phyloP scores from a whole-genome alignment of 768 basidiomycete species.

The Termitomyces sp. region DNA sequence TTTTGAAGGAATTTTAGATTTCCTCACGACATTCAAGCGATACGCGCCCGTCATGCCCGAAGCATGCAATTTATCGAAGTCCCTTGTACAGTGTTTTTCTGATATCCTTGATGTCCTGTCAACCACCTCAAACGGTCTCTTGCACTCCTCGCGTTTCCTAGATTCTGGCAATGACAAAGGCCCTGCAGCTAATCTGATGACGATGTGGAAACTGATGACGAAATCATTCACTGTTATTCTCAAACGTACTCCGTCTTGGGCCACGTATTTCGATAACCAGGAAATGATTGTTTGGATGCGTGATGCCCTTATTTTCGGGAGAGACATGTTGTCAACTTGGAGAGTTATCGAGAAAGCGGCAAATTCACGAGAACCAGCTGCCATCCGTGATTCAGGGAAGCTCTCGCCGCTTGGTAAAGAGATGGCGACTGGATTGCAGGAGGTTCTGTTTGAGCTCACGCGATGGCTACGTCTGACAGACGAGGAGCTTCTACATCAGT shows the following conservation, averaged over 20 bases:
- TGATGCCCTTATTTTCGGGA: slow-evolving; percentile 91
- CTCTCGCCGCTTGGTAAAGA: slow-evolving; percentile 59
- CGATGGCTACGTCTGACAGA: slow-evolving; percentile 93
- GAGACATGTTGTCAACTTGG: slow-evolving; percentile 81
- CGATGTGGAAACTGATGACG: slow-evolving; percentile 83
- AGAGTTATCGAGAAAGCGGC: slow-evolving; percentile 73
- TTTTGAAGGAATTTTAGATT: slow-evolving; percentile 67
- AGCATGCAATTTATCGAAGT: slow-evolving; percentile 84
- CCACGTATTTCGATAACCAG: slow-evolving; percentile 70
- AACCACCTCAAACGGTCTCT: slow-evolving; percentile 62
- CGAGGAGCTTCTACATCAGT: slow-evolving; percentile 85
- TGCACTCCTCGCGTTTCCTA: slow-evolving; percentile 54
- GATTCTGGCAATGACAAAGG: slow-evolving; percentile 37
- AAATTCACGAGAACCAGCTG: slow-evolving; percentile 27
- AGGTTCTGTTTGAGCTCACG: slow-evolving; percentile 73
- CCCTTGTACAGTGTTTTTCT: slow-evolving; percentile 87
- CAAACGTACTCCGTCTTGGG: slow-evolving; percentile 79
- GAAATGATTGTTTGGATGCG: slow-evolving; percentile 98
- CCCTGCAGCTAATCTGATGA: slow-evolving; percentile 52
- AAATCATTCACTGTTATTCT: slow-evolving; percentile 81
- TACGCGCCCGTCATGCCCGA: slow-evolving; percentile 70
- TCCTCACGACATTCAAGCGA: slow-evolving; percentile 60
- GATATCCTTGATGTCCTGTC: slow-evolving; percentile 91
- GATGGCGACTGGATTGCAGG: slow-evolving; percentile 78
- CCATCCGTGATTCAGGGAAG: slow-evolving; percentile 33